Base-by-base conservation (phyloP, 495 filamentous ascomycete species). In the Aspergillus kassunensis region DNA sequence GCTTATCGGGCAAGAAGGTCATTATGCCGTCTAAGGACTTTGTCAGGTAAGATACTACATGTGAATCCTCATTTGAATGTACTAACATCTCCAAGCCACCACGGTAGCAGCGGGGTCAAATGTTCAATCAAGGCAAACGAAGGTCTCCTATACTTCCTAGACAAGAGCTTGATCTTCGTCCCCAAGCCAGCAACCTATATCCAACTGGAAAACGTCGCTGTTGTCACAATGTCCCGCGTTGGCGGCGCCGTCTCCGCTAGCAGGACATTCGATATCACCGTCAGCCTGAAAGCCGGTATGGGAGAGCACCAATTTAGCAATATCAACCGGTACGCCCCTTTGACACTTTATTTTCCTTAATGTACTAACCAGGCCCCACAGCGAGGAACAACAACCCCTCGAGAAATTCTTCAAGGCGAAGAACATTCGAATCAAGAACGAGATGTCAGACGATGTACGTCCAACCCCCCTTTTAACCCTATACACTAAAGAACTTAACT, bases 81-180 rank as follows among this genome's bases (percentile, higher is more conserved):
- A 40, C 43, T 29, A 12, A 29, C 35, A 25, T 29, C 4, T 5
- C 19, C 19, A 45, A 90, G 86, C 57, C 93, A 97, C 72, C 90
- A 96, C 65, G 81, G 88, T 47, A 91, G 96, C 69, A 88, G 84
- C 56, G 95, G 95, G 33, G 93, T 97, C 65, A 99, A 99, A 70
- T 99, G 95, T 74, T 96, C 93, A 11, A 95, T 97, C 76, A 99
- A 99, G 70, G 95, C 95, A 44, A 96, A 92, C 65, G 95, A 99
- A 68, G 95, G 95, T 45, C 91, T 95, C 59, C 72, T 99, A 24
- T 99, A 93, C 76, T 97, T 91, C 69, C 71, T 99, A 57, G 95
- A 99, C 68, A 96, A 96, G 73, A 93, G 91, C 8, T 92, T 99
- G 62, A 93, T 99, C 80, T 99, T 99, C 58, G 93, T 99, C 6